phyloP scores from a whole-genome alignment of 139 green algal genomes.

The Monoraphidium neglectum region DNA sequence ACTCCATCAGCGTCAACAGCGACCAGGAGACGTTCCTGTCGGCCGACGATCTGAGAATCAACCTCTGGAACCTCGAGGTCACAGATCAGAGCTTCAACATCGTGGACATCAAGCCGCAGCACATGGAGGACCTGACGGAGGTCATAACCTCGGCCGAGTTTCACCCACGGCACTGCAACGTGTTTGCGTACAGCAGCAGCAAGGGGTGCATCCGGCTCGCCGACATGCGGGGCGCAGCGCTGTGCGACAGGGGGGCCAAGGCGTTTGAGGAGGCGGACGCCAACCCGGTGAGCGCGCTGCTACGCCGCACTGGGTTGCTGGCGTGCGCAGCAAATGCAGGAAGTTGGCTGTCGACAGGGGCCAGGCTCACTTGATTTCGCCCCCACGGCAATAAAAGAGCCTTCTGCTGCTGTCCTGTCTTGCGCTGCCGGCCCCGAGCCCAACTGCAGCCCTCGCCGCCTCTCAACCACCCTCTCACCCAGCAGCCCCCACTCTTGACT shows the following conservation, averaged over 20 bases:
- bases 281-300: too few species aligned
- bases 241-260: constrained; percentile 89
- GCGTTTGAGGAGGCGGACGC: constrained; percentile 78
- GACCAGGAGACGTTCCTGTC: constrained; percentile 97
- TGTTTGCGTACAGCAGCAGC: constrained; percentile 93
- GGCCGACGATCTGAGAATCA: constrained; percentile 93
- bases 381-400: too few species aligned
- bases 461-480: too few species aligned
- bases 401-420: too few species aligned
- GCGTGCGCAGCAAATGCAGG: too few species aligned
- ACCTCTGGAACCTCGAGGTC: constrained; percentile 97
- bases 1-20: constrained; percentile 86
- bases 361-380: too few species aligned
- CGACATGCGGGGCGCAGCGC: constrained; percentile 88
- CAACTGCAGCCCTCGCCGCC: too few species aligned
- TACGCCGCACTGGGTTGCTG: too few species aligned
- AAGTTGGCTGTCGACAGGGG: too few species aligned
- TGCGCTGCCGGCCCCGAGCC: too few species aligned
- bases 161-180: constrained; percentile 87
- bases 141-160: constrained; percentile 98
- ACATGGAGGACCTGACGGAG: constrained; percentile 99
- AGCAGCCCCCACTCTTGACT: too few species aligned
- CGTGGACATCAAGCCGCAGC: constrained; percentile 98
- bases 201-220: constrained; percentile 94
- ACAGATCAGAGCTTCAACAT: constrained; percentile 94